Percentiles rank a stretch among this genome's conserved stretches.
Evolutionary conservation across 495 filamentous ascomycete species (phyloP).

Genomic region (Stereocaulon alpinum): DNA sequence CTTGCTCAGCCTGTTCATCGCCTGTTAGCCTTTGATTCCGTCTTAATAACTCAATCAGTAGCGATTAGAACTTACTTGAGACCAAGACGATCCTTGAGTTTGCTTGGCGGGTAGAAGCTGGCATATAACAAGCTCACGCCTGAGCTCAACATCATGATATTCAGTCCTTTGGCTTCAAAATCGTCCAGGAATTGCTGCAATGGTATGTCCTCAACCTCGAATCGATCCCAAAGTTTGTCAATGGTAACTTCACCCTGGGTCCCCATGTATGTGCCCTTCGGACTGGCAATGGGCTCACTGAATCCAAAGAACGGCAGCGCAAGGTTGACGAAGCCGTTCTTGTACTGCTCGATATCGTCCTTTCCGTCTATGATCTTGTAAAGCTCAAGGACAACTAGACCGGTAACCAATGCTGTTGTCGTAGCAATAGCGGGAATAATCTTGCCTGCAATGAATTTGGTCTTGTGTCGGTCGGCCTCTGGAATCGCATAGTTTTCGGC

Average conservation of each 20-base stretch:
- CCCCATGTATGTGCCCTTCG: conserved; percentile 79
- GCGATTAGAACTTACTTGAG: conserved; percentile 45
- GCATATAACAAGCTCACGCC: conserved; percentile 95
- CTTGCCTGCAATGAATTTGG: conserved; percentile 99
- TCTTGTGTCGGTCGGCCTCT: conserved; percentile 87
- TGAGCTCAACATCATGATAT: conserved; percentile 87
- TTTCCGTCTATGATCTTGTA: conserved; percentile 98
- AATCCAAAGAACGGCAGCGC: conserved; percentile 97
- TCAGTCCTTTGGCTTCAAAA: conserved; percentile 70
- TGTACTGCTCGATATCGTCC: conserved; percentile 89
- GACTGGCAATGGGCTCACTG: conserved; percentile 87
- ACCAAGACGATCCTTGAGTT: conserved; percentile 71
- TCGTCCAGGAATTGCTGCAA: conserved; percentile 71
- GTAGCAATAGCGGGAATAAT: conserved; percentile 99
- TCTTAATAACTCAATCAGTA: not conserved
- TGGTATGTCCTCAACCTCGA: conserved; percentile 80
- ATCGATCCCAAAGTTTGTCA: conserved; percentile 97
- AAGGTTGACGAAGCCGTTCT: conserved; percentile 97
- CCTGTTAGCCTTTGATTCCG: conserved; percentile 11
- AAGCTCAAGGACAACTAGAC: conserved; percentile 82
- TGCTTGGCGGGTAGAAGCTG: conserved; percentile 80
- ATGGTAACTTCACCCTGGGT: conserved; percentile 65
- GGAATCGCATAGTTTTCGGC: conserved; percentile 97
- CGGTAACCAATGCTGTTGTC: conserved; percentile 91
- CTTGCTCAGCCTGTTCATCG: conserved; percentile 58